These are phyloP conservation scores for Aspergillus sp. DNA, from an alignment of 2,329 filamentous ascomycete genomes.

Conservation along the genomic window DNA sequence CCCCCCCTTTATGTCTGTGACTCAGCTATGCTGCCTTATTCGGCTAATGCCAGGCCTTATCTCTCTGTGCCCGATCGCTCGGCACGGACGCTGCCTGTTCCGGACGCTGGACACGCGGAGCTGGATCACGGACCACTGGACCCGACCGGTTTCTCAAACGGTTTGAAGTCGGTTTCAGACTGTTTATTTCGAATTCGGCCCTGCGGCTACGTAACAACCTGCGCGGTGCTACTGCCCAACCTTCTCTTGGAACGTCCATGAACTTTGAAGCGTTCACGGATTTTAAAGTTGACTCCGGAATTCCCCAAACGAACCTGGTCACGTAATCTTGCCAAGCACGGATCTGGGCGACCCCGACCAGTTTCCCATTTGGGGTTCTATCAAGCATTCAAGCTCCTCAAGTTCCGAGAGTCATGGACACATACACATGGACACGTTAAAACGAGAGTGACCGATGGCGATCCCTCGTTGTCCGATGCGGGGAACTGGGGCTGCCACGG, in stretches of 20 bases:
- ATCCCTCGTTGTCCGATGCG: too few relatives aligned
- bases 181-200: too few relatives aligned
- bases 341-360: background rate
- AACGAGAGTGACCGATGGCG: too few relatives aligned
- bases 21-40: background rate
- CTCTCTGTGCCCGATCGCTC: background rate
- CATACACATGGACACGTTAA: background rate
- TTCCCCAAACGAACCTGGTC: background rate
- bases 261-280: too few relatives aligned
- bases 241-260: too few relatives aligned
- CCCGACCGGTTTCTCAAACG: too few relatives aligned
- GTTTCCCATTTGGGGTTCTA: background rate
- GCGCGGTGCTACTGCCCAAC: too few relatives aligned
- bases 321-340: background rate
- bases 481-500: too few relatives aligned
- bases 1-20: background rate
- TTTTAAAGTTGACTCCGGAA: too few relatives aligned
- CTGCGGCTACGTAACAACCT: too few relatives aligned
- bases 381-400: background rate
- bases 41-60: background rate
- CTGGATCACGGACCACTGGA: too few relatives aligned
- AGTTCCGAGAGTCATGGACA: background rate
- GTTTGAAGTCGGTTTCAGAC: too few relatives aligned
- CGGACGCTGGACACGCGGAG: background rate
- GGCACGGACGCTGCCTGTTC: conserved; percentile 7